Evolutionary conservation across 176 grass and related monocot species (phyloP), one percentile per base, ranked within the genome.

Genomic region (Luzula sylvatica): DNA sequence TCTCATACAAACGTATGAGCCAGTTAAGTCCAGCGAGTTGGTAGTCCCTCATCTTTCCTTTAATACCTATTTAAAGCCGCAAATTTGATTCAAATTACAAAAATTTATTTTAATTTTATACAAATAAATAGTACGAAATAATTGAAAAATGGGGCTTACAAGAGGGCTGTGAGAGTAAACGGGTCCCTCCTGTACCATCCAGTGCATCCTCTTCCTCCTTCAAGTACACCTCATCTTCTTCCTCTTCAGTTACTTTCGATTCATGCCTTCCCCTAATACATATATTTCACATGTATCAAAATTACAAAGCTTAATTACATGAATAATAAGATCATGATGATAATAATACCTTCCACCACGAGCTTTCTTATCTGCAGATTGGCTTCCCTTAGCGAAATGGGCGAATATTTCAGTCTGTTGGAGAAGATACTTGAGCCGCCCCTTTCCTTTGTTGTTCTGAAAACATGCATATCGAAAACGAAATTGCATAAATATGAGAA

Each of bases 1-100:
- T 98, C 62, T 98, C 93, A 68, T 90, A 98, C 22, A 92, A 71
- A 23, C 93, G 57, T 45, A 98, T 98, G 20, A 98, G 78, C 93
- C 93, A 98, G 49, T 98, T 98, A 58, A 98, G 86, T 58, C 93
- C 93, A 66, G 93, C 93, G 52, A 98, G 53, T 43, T 98, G 93
- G 43, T 98, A 98, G 74, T 98, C 93, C 61, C 86, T 75, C 86
- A 98, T 90, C 62, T 98, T 87, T 12, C 92, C 92, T 32, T 90
- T 83, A 67, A 98, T 98, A 46, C 92, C 92, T 98, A 75, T 26
- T 61, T 45, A 56, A 55, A 43, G 48, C 46, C 9, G 29, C 29
- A 41, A 1, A 21, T 51, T 21, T 43, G 38, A 60, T 44, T 19
- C 17, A 13, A 50, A 4, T 35, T 30, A 14, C 43, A 46, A 46